A percentile compares a stretch with the other conserved stretches of the same genome.
Evolutionary conservation across 345 rosid species (phyloP).

Genomic region (Gossypium bickii): DNA sequence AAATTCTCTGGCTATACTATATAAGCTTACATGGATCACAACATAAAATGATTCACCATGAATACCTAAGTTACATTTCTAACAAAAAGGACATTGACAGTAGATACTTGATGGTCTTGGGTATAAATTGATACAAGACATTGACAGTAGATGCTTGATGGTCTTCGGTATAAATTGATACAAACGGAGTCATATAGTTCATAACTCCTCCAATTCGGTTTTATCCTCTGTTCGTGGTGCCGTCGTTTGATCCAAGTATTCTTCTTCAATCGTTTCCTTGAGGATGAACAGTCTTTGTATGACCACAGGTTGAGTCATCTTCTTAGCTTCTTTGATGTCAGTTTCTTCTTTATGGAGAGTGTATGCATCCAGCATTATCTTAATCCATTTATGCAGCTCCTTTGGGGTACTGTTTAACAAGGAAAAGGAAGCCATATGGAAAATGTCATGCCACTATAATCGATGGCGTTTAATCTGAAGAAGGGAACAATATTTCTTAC

Average conservation of each 20-base stretch:
- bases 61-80: not conserved
- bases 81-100: not conserved
- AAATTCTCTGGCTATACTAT: not conserved
- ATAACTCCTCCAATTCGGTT: conserved; percentile 29
- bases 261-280: conserved; percentile 78
- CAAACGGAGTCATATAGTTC: not conserved
- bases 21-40: not conserved
- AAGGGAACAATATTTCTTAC: conserved; percentile 35
- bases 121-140: not conserved
- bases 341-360: conserved; percentile 71
- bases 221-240: conserved; percentile 21
- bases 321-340: conserved; percentile 77
- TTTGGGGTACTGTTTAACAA: conserved; percentile 61
- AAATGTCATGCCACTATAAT: not conserved
- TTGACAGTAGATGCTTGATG: not conserved
- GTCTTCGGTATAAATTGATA: not conserved
- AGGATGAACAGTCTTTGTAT: conserved; percentile 83
- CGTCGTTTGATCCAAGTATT: conserved; percentile 52
- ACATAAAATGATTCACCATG: not conserved
- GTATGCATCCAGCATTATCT: conserved; percentile 84
- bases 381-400: conserved; percentile 92
- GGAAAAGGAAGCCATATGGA: not conserved
- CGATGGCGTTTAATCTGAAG: not conserved
- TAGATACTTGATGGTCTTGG: not conserved
- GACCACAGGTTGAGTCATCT: conserved; percentile 79